phyloP scores from a whole-genome alignment of 139 green algal genomes.

The Volvox africanus region DNA sequence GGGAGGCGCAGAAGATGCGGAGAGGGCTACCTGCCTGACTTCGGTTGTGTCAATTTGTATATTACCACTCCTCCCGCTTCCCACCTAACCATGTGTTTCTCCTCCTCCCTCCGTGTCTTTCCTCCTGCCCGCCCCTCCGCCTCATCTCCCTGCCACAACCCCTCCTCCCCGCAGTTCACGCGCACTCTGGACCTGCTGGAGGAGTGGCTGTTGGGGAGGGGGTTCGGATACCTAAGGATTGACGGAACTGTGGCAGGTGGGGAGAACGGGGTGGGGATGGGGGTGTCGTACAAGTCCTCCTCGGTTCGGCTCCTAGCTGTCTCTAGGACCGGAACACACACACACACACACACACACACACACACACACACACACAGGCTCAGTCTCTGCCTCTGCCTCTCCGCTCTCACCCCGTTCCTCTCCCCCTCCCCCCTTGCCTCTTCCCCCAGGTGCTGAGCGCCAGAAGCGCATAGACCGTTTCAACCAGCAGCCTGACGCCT shows the following conservation, averaged over 20 bases:
- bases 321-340: no score
- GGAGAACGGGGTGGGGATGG: neutral
- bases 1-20: no score
- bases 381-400: neutral
- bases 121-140: constrained; percentile 43
- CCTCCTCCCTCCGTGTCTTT: neutral
- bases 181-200: constrained; percentile 83
- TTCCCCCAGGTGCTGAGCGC: constrained; percentile 61
- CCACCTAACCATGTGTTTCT: neutral
- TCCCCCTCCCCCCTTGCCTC: neutral
- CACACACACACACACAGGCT: no score
- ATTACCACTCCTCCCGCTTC: neutral
- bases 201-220: constrained; percentile 69
- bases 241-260: constrained; percentile 69
- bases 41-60: neutral
- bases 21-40: no score
- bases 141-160: neutral
- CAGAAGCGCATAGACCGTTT: constrained; percentile 85
- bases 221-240: constrained; percentile 73
- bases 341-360: no score
- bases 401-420: neutral
- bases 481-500: constrained; percentile 78
- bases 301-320: no score
- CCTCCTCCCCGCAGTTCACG: constrained; percentile 68
- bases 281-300: no score